Base-by-base conservation (phyloP, 208 protist genomes). In the Tritrichomonas musculus region DNA sequence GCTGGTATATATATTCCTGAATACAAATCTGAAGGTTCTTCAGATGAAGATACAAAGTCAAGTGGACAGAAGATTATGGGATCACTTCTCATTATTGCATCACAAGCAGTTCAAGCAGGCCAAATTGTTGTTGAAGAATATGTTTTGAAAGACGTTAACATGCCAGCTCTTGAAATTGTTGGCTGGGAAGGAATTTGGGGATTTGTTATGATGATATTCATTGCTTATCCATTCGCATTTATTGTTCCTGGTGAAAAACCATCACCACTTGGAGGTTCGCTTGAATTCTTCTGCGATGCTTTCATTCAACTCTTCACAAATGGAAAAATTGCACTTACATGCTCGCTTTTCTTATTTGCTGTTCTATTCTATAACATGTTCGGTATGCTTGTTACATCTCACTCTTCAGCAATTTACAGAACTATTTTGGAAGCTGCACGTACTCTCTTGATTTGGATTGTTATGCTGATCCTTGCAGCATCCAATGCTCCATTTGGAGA, bases 181-280 rank as follows among this genome's bases (percentile, higher is more conserved):
- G 77, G 77, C 77, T 88, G 77, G 77, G 77, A 88, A 88, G 77
- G 77, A 25, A 88, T 88, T 47, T 88, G 77, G 77, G 77, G 77
- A 13, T 27, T 88, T 9, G 25, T 88, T 88, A 53, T 88, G 41
- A 88, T 88, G 77, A 36, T 88, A 27, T 3, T 88, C n/a, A 57
- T 88, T 17, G 77, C 47, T 25, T 88, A 14, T 30, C 77, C 77
- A 88, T 88, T 88, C 47, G 77, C 77, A 20, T 88, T 53, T 14
- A 88, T 88, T 30, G 8, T 25, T 17, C 77, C 77, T 33, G 77
- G 77, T 20, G 14, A 88, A 2, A 36, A 88, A 33, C 77, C 77
- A 53, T 88, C 77, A 39, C 77, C 77, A 88, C 27, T 88, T 30
- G 77, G 77, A 0, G 57, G 57, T 5, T 88, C 77, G 17, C 77